Evolutionary conservation across 2,329 filamentous ascomycete genomes (phyloP), one percentile per base, ranked within the genome.

Genomic region (Pezicula carpinea): DNA sequence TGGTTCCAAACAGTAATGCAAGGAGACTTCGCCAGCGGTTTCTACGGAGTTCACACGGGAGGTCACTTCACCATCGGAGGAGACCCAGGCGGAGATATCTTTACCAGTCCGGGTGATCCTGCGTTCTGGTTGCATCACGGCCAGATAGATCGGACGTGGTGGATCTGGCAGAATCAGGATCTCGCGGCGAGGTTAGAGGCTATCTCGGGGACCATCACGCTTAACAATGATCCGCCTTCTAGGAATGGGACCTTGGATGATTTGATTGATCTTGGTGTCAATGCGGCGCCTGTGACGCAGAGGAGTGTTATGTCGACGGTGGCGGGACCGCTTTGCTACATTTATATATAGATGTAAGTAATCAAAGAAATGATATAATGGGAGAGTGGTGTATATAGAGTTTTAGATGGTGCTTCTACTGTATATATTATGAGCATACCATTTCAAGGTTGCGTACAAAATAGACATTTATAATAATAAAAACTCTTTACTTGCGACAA

Each of bases 81-180:
- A 34, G 72, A 75, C 53, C 72, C 72, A 14, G 71, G 71, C 18
- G 63, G 67, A 38, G 73, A 75, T 50, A 63, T 70, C 50, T 67
- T 67, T 50, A 65, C 69, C 38, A 69, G 69, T 10, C 66, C 72
- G 0, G 63, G 68, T 4, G 72, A 75, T 47, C 72, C 72, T 2
- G 68, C 58, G 2, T 75, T 75, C 58, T 74, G 65, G 49, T 54
- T 72, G 7, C 71, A 75, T 50, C 72, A 75, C 47, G 69, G 61
- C 0, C 65, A 71, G 53, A 67, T 76, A 43, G 72, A 76, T 49
- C 63, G 72, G 7, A 61, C 71, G 38, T 73, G 71, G 59, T 74
- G 69, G 58, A 69, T 74, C 53, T 75, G 72, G 71, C 71, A 74
- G 59, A 72, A 70, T 46, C 65, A 71, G 15, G 66, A 74, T 53